Conservation (phyloP, 805 yeast species). For the Kuraishia floccosa region DNA sequence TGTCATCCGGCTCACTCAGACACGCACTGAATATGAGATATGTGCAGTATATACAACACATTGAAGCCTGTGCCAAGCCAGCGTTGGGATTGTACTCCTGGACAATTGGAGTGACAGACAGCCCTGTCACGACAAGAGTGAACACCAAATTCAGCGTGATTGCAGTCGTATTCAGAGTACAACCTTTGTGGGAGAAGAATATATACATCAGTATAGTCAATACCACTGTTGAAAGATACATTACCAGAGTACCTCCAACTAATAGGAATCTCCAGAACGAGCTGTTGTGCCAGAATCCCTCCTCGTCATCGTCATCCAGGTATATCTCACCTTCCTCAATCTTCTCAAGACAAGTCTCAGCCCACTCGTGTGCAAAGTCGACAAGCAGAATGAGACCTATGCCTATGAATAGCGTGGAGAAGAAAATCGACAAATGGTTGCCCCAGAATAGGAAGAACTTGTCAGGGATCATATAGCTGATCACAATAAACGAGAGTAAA, state of each 20-base stretch:
- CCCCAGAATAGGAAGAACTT: conserved; percentile 84
- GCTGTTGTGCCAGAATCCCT: conserved; percentile 16
- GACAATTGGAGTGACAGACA: conserved; percentile 71
- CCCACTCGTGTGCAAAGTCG: conserved; percentile 98
- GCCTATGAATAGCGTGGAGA: conserved; percentile 76
- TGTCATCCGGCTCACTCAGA: conserved; percentile 94
- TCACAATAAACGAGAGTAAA: conserved; percentile 43
- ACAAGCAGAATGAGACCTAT: conserved; percentile 86
- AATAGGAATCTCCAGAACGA: conserved; percentile 71
- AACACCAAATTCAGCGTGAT: conserved; percentile 67
- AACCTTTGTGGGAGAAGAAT: conserved; percentile 71
- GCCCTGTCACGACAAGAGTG: conserved; percentile 47
- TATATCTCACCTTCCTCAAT: conserved; percentile 67
- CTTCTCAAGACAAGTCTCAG: conserved; percentile 86
- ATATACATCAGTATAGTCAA: conserved; percentile 74
- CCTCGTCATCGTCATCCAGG: conserved; percentile 34
- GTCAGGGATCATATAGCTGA: conserved; percentile 79
- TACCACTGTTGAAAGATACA: conserved; percentile 67
- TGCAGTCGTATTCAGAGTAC: conserved; percentile 84
- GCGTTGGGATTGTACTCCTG: conserved; percentile 93
- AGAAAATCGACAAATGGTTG: conserved; percentile 73
- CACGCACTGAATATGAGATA: conserved; percentile 88
- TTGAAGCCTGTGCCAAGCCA: conserved; percentile 92
- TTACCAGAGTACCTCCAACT: conserved; percentile 75
- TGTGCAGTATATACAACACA: conserved; percentile 91